Percentiles rank a stretch among this genome's conserved stretches.
Evolutionary conservation across 1,284 basidiomycete genomes (phyloP).

Genomic region (Papiliotrema flavescens): DNA sequence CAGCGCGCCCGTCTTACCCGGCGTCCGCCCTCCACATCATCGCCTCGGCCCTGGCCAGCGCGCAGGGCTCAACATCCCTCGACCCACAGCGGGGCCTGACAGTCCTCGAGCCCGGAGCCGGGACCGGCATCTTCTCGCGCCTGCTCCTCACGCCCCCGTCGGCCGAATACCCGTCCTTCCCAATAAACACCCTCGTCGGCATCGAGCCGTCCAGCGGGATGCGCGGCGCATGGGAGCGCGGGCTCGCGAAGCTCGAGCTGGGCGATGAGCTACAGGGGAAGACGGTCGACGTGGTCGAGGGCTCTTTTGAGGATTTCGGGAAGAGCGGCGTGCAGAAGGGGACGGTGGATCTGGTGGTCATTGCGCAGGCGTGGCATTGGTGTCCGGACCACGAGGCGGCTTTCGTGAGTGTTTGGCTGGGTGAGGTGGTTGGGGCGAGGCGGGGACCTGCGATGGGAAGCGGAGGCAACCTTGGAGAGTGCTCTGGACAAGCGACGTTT

Average conservation of each 20-base stretch:
- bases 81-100: slow-evolving; percentile 5
- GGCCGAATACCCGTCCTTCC: slow-evolving; percentile 34
- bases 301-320: slow-evolving; percentile 47
- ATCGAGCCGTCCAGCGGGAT: slow-evolving; percentile 51
- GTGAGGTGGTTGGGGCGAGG: too few species aligned
- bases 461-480: too few species aligned
- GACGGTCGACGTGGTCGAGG: slow-evolving; percentile 39
- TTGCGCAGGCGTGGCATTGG: slow-evolving; percentile 49
- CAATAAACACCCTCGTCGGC: slow-evolving; percentile 36
- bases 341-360: slow-evolving; percentile 43
- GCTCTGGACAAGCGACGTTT: too few species aligned
- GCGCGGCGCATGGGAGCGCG: slow-evolving; percentile 38
- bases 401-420: slow-evolving; percentile 43
- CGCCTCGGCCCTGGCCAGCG: slow-evolving; percentile 24
- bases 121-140: slow-evolving; percentile 51
- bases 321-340: slow-evolving; percentile 23
- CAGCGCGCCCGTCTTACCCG: slow-evolving; percentile 50
- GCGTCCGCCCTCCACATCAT: slow-evolving; percentile 37
- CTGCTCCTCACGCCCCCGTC: slow-evolving; percentile 42
- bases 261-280: slow-evolving; percentile 2
- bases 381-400: slow-evolving; percentile 44
- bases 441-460: too few species aligned
- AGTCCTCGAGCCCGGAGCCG: slow-evolving; percentile 45
- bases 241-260: neutral
- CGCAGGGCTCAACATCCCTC: too few species aligned